Conservation (phyloP, 2,329 filamentous ascomycete genomes). For the Colletotrichum gigasporum region DNA sequence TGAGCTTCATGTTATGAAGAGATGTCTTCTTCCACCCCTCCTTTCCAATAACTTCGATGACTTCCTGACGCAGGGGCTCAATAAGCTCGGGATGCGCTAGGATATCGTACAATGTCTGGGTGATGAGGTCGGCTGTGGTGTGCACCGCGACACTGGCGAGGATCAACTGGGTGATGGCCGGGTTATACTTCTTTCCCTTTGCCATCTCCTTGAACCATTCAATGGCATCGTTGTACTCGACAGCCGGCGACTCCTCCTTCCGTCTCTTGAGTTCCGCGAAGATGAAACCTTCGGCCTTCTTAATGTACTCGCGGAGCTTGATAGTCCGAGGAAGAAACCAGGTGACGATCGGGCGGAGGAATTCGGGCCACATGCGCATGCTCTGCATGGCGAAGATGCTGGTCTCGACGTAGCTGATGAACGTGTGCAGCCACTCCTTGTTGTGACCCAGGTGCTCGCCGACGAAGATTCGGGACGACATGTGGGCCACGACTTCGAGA, state of each 20-base stretch:
- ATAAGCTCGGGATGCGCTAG: neutral
- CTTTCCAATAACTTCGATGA: neutral
- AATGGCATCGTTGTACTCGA: neutral
- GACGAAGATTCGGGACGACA: slow-evolving; percentile 60
- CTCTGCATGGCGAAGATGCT: slow-evolving; percentile 44
- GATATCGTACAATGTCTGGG: neutral
- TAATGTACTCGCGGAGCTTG: neutral
- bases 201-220: slow-evolving; percentile 8
- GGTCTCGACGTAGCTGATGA: slow-evolving; percentile 51
- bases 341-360: slow-evolving; percentile 51
- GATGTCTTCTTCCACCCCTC: slow-evolving; percentile 1
- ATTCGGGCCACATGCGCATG: slow-evolving; percentile 50
- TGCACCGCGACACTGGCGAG: neutral
- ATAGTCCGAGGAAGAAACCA: slow-evolving; percentile 48
- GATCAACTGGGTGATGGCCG: slow-evolving; percentile 1
- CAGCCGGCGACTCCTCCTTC: neutral
- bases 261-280: neutral
- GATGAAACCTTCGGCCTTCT: neutral
- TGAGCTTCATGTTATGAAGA: neutral
- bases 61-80: neutral
- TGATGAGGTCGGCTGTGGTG: slow-evolving; percentile 3
- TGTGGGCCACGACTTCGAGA: slow-evolving; percentile 50
- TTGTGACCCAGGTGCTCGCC: slow-evolving; percentile 55
- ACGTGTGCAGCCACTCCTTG: slow-evolving; percentile 54
- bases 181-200: neutral